Evolutionary conservation across 2,329 filamentous ascomycete genomes (phyloP).

Genomic region (Colletotrichum sojae): DNA sequence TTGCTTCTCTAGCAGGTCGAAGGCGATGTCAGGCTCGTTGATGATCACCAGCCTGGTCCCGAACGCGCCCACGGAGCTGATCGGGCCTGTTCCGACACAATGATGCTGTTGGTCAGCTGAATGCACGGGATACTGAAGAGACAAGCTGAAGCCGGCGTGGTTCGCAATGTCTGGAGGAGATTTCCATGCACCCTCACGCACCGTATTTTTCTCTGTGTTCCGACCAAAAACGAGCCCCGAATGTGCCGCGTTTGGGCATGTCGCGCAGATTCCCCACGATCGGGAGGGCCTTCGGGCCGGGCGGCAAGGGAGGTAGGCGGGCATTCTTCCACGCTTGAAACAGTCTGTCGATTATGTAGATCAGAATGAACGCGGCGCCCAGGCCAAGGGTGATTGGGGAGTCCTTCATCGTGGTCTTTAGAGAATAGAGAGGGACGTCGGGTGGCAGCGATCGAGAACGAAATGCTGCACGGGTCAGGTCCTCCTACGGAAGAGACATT

Average conservation of each 20-base stretch:
- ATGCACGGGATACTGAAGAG: no score
- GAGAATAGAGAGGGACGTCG: background rate
- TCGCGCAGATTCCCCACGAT: conserved; percentile 62
- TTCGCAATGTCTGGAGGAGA: no score
- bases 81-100: conserved; percentile 29
- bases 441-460: background rate
- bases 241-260: conserved; percentile 51
- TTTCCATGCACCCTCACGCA: background rate
- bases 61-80: conserved; percentile 52
- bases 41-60: conserved; percentile 58
- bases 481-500: no score
- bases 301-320: conserved; percentile 37
- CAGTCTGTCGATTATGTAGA: background rate
- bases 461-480: no score
- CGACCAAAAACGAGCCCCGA: conserved; percentile 52
- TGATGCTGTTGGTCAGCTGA: background rate
- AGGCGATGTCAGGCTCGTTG: conserved; percentile 52
- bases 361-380: background rate
- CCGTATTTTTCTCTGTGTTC: conserved; percentile 51
- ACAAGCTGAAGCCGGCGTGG: no score
- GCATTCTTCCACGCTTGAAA: background rate
- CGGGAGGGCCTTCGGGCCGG: conserved; percentile 51
- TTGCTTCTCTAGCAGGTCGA: conserved; percentile 55
- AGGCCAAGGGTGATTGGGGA: background rate
- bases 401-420: background rate